Percentiles rank a stretch among this genome's conserved stretches.
Conservation (phyloP, 2,329 filamentous ascomycete genomes). For the Calonectria pteridis region DNA sequence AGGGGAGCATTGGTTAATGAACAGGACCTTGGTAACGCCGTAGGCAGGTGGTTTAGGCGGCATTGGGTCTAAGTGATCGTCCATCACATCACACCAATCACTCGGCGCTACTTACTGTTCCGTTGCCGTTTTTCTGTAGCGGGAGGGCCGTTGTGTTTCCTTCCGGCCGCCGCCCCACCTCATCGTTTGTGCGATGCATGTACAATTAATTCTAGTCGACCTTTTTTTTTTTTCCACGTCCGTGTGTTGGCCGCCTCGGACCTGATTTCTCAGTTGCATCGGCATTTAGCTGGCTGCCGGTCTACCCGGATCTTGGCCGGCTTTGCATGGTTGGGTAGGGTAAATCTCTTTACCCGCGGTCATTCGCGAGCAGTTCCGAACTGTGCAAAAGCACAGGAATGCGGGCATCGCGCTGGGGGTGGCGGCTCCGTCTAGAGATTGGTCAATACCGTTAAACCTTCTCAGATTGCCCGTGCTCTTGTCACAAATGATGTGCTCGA, state of each 20-base stretch:
- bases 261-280: background rate
- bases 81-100: background rate
- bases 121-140: background rate
- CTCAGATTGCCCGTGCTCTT: background rate
- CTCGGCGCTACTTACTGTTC: background rate
- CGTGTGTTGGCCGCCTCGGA: background rate
- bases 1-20: background rate
- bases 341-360: background rate
- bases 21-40: background rate
- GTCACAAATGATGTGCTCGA: background rate
- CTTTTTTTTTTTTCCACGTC: background rate
- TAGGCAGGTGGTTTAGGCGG: background rate
- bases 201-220: background rate
- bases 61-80: background rate
- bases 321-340: background rate
- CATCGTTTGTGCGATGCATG: background rate
- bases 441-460: background rate
- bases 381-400: background rate
- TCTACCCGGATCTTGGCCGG: background rate
- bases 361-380: background rate
- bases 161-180: background rate
- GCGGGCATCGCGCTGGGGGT: too few species aligned
- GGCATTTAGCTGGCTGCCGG: background rate
- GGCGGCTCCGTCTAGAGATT: background rate
- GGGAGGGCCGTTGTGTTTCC: background rate